These are phyloP conservation scores for Trichoderma sp. DNA, from an alignment of 2,329 filamentous ascomycete species.

Conservation along the genomic window DNA sequence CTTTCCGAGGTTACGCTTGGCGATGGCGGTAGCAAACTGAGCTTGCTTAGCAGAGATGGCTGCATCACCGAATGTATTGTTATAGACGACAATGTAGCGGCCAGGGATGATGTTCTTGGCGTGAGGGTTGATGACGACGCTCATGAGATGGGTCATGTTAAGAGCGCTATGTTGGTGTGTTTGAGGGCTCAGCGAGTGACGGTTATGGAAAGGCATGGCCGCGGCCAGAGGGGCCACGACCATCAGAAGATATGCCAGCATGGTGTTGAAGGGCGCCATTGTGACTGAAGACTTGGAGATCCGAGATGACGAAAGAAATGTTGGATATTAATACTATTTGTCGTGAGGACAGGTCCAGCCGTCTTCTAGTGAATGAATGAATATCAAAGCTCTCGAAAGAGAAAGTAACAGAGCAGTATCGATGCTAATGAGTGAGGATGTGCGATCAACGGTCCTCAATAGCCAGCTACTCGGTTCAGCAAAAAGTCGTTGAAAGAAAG, in stretches of 20 bases:
- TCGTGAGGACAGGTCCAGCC: conserved; percentile 19
- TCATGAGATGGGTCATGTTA: conserved; percentile 25
- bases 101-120: conserved; percentile 53
- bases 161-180: neutral
- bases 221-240: conserved; percentile 31
- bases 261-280: conserved; percentile 32
- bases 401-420: conserved; percentile 6
- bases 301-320: neutral
- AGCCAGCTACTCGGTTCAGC: conserved; percentile 29
- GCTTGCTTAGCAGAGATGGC: conserved; percentile 52
- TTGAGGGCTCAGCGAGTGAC: neutral
- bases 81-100: conserved; percentile 67
- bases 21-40: conserved; percentile 49
- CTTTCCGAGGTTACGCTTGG: conserved; percentile 59
- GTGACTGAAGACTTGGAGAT: neutral
- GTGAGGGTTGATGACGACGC: conserved; percentile 50
- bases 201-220: conserved; percentile 28
- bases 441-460: conserved; percentile 37
- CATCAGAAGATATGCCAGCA: conserved; percentile 31
- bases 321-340: neutral
- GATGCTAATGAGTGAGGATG: conserved; percentile 26
- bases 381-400: neutral
- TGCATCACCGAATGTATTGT: conserved; percentile 51
- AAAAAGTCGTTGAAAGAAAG: conserved; percentile 27
- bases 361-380: neutral